Base-by-base conservation (phyloP, 768 basidiomycete species). In the Pleurotus tuber-regium region DNA sequence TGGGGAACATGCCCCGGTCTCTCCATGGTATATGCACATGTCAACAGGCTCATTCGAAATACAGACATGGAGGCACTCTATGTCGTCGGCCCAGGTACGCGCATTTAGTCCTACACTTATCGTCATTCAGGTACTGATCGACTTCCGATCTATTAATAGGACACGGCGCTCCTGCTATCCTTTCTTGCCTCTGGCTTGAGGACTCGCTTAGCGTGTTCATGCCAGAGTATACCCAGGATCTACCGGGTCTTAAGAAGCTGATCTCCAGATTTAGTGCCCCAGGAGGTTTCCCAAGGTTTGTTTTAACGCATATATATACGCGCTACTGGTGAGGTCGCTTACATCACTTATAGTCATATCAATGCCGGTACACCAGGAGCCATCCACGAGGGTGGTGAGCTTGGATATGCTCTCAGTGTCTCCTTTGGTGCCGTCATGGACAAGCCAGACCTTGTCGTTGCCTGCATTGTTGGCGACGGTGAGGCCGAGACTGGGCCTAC, bases 341-440 rank as follows among this genome's bases (percentile, higher is more conserved):
- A n/a, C n/a, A n/a, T n/a, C n/a, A n/a, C n/a, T 51, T 42, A 9
- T 29, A 85, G 84, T 59, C 84, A 86, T 52, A 80, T 87, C 57
- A 89, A 92, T 53, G 87, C 92, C 0, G 82, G 90, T 66, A 92
- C 90, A 1, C 93, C 92, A 16, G 93, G 93, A 4, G 77, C 82
- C 2, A 95, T 97, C 55, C 93, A 97, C 59, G 93, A 97, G 69
- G 93, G 93, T 49, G 87, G 86, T 24, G 93, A 95, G 65, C 78
- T 95, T 11, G 92, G 93, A 6, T 96, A 95, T 57, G 91, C 91
- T 3, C 81, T 94, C 30, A 78, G 84, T 35, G 92, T 92, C 7
- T 78, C 90, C 1, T 95, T 90, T 61, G 93, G 93, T 29, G 85
- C 89, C 21, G 83, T 90, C 58, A 92, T 96, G 89, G 93, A 97